Evolutionary conservation across 805 yeast species (phyloP).

Genomic region (Yamadazyma olivae): DNA sequence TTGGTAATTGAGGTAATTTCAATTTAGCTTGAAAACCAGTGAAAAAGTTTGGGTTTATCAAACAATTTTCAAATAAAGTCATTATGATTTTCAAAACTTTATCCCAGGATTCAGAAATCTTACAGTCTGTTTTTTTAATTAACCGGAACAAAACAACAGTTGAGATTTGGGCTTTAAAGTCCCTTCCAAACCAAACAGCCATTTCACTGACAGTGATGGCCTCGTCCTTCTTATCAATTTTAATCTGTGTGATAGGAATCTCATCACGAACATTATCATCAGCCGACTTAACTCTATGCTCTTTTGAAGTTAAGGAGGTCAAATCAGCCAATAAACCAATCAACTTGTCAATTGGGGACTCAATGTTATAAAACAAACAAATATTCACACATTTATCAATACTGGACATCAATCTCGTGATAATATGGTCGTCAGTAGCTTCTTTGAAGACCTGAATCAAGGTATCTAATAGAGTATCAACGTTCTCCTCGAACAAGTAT

Average conservation of each 20-base stretch:
- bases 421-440: slow-evolving; percentile 87
- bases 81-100: slow-evolving; percentile 57
- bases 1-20: slow-evolving; percentile 51
- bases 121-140: slow-evolving; percentile 53
- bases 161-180: slow-evolving; percentile 88
- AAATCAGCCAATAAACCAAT: slow-evolving; percentile 64
- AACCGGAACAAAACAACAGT: slow-evolving; percentile 82
- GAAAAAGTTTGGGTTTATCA: slow-evolving; percentile 61
- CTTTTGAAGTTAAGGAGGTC: slow-evolving; percentile 54
- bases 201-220: slow-evolving; percentile 74
- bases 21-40: slow-evolving; percentile 60
- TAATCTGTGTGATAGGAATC: slow-evolving; percentile 45
- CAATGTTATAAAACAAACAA: slow-evolving; percentile 61
- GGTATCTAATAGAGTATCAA: slow-evolving; percentile 66
- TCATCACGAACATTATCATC: slow-evolving; percentile 34
- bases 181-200: slow-evolving; percentile 82
- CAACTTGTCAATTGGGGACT: slow-evolving; percentile 59
- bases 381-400: slow-evolving; percentile 81
- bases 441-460: slow-evolving; percentile 76
- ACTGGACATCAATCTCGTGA: slow-evolving; percentile 82
- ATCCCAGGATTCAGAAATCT: slow-evolving; percentile 58
- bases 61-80: slow-evolving; percentile 66
- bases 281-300: slow-evolving; percentile 15
- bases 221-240: slow-evolving; percentile 51
- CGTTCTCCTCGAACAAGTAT: slow-evolving; percentile 62